Evolutionary conservation across 768 basidiomycete genomes (phyloP).

Genomic region (Pulveroboletus sp.): DNA sequence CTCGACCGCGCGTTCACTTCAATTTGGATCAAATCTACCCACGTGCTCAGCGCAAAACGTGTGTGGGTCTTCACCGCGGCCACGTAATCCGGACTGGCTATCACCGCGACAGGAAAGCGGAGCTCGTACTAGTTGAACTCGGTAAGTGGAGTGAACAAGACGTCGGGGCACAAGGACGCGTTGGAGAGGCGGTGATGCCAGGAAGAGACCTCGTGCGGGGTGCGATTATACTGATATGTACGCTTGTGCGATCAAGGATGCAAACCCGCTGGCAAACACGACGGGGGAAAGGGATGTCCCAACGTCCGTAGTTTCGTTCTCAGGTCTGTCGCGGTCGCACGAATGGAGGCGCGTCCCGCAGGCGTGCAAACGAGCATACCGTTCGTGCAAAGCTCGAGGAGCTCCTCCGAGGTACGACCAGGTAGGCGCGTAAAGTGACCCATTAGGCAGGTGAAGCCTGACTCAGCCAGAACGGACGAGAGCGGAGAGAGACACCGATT

Average conservation of each 20-base stretch:
- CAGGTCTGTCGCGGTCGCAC: slow-evolving; percentile 33
- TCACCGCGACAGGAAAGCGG: slow-evolving; percentile 55
- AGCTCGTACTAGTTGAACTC: slow-evolving; percentile 65
- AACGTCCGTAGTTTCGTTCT: slow-evolving; percentile 40
- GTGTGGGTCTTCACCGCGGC: slow-evolving; percentile 33
- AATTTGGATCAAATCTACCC: slow-evolving; percentile 38
- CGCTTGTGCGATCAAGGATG: slow-evolving; percentile 57
- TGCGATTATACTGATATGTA: slow-evolving; percentile 70
- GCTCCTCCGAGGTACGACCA: slow-evolving; percentile 10
- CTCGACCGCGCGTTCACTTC: slow-evolving; percentile 36
- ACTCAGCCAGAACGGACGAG: slow-evolving; percentile 40
- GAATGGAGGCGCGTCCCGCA: background rate
- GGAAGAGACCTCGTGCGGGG: slow-evolving; percentile 56
- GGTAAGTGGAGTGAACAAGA: slow-evolving; percentile 35
- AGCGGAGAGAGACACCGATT: slow-evolving; percentile 31
- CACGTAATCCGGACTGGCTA: slow-evolving; percentile 37
- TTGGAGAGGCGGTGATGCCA: slow-evolving; percentile 55
- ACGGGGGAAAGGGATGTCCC: slow-evolving; percentile 54
- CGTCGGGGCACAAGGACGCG: slow-evolving; percentile 24
- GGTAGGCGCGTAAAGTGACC: slow-evolving; percentile 35
- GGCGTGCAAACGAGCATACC: slow-evolving; percentile 27
- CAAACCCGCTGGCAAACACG: slow-evolving; percentile 45
- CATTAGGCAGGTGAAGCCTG: slow-evolving; percentile 48
- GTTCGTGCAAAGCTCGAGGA: slow-evolving; percentile 40
- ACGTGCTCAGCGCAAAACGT: slow-evolving; percentile 39